A percentile compares a stretch with the other conserved stretches of the same genome.
phyloP scores from a whole-genome alignment of 1,284 basidiomycete species.

The Schizophyllum amplum region DNA sequence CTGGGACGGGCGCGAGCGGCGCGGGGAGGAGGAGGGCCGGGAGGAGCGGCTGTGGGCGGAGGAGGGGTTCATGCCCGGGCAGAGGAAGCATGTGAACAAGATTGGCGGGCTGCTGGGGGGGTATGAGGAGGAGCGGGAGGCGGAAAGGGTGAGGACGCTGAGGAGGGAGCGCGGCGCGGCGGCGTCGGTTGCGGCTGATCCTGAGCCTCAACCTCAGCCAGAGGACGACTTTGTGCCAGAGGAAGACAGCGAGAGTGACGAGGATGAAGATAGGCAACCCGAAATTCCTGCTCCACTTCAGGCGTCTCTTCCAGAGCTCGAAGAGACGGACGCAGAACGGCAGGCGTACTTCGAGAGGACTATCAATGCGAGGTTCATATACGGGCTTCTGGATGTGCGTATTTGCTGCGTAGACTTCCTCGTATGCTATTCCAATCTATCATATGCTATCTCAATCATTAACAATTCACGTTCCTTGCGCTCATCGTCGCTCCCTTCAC shows the following conservation, averaged over 20 bases:
- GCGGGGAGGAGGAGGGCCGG: conserved; percentile 41
- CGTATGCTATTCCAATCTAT: neutral
- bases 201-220: conserved; percentile 1
- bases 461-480: too few species aligned
- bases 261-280: conserved; percentile 22
- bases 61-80: conserved; percentile 50
- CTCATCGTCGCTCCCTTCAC: too few species aligned
- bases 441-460: conserved; percentile 2
- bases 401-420: neutral
- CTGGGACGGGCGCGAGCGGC: conserved; percentile 47
- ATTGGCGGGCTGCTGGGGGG: conserved; percentile 54
- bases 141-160: conserved; percentile 44
- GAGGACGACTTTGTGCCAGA: conserved; percentile 50
- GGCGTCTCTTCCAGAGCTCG: conserved; percentile 11
- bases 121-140: conserved; percentile 70
- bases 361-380: conserved; percentile 64
- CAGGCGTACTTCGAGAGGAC: conserved; percentile 46
- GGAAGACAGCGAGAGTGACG: conserved; percentile 51
- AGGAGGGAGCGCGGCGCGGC: conserved; percentile 30
- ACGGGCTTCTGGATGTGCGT: conserved; percentile 64
- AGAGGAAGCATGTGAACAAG: conserved; percentile 56
- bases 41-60: conserved; percentile 68
- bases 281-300: neutral
- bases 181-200: too few species aligned
- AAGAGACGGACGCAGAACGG: conserved; percentile 39